These are phyloP conservation scores for Dissophora globulifera DNA, from an alignment of 192 early-diverging fungal genomes.

Conservation along the genomic window DNA sequence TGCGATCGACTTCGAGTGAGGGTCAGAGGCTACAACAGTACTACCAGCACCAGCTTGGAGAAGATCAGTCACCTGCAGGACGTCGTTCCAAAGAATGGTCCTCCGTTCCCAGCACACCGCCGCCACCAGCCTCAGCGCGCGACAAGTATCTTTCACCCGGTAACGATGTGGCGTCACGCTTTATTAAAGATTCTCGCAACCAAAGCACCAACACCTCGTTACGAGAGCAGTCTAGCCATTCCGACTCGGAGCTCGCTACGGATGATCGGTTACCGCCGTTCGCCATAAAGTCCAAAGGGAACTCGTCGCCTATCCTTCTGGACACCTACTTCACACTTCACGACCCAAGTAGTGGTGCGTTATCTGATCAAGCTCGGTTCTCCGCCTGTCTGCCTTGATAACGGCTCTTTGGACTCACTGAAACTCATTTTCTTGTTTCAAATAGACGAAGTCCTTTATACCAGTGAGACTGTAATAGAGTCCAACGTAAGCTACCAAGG, in stretches of 20 bases:
- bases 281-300: not conserved
- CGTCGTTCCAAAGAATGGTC: constrained; percentile 4
- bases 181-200: not conserved
- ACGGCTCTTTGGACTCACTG: too few relatives aligned
- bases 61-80: not conserved
- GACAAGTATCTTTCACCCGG: constrained; percentile 16
- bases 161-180: not conserved
- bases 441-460: constrained; percentile 51
- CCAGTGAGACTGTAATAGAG: constrained; percentile 39
- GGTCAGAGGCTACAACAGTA: constrained; percentile 7
- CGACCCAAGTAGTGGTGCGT: constrained; percentile 41
- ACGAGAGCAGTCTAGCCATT: not conserved
- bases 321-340: constrained; percentile 59
- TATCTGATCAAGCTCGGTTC: too few relatives aligned
- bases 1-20: not conserved
- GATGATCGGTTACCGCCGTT: constrained; percentile 19
- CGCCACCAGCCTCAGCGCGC: not conserved
- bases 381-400: too few relatives aligned
- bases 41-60: constrained; percentile 11
- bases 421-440: not conserved
- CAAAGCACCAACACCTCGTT: not conserved
- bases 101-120: constrained; percentile 11
- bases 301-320: constrained; percentile 37
- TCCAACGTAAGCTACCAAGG: constrained; percentile 32
- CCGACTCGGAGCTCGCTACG: not conserved